Percentiles rank a stretch among this genome's conserved stretches.
Evolutionary conservation across 768 basidiomycete species (phyloP).

Genomic region (Dentipellis fragilis): DNA sequence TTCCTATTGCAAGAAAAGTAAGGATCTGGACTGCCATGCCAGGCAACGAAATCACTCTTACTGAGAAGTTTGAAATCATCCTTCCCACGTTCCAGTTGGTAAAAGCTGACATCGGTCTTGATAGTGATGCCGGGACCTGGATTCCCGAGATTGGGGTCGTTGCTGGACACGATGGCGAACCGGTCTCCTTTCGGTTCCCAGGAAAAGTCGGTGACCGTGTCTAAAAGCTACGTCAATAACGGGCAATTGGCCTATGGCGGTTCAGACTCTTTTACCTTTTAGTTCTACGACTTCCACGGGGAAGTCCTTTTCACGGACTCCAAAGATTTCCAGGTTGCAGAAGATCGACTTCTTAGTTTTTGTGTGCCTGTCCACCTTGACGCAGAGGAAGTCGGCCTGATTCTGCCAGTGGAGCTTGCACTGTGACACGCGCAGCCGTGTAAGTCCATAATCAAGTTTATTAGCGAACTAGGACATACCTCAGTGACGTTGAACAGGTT

Average conservation of each 20-base stretch:
- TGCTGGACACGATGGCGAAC: constrained; percentile 91
- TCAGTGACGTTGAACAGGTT: constrained; percentile 97
- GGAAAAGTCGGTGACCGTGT: constrained; percentile 90
- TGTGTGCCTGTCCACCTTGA: constrained; percentile 97
- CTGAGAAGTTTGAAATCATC: constrained; percentile 90
- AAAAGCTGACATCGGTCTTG: constrained; percentile 95
- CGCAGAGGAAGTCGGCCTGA: constrained; percentile 95
- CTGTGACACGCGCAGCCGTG: constrained; percentile 28
- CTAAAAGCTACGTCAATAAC: constrained; percentile 20
- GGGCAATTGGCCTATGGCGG: not conserved
- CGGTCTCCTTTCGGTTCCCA: constrained; percentile 99
- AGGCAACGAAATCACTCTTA: constrained; percentile 19
- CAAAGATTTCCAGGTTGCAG: constrained; percentile 97
- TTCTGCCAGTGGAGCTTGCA: constrained; percentile 99
- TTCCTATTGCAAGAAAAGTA: not conserved
- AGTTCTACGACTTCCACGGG: constrained; percentile 97
- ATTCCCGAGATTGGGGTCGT: constrained; percentile 87
- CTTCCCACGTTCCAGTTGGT: constrained; percentile 85
- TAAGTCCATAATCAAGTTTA: not conserved
- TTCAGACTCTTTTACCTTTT: constrained; percentile 21
- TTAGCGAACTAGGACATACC: constrained; percentile 35
- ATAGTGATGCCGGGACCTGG: constrained; percentile 86
- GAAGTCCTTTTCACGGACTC: constrained; percentile 93
- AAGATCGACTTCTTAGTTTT: constrained; percentile 98
- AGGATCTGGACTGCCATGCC: not conserved